Percentiles rank a stretch among this genome's conserved stretches.
These are phyloP conservation scores for Fusarium robinianum DNA, from an alignment of 2,329 filamentous ascomycete species.

Conservation along the genomic window DNA sequence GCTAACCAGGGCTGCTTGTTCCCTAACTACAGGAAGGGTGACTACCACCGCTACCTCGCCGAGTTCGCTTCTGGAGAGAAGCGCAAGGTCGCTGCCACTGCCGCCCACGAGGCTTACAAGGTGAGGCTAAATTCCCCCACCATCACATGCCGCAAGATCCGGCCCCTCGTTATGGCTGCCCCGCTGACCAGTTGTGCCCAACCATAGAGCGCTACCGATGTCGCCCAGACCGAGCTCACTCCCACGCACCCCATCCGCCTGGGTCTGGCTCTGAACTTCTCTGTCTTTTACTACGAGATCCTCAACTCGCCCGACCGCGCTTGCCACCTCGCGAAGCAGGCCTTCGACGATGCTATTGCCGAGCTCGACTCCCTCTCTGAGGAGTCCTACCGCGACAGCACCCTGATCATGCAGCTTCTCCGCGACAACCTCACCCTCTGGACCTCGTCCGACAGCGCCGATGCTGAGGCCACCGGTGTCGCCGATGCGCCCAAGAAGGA, in stretches of 20 bases:
- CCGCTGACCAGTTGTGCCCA: conserved; percentile 20
- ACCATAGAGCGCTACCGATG: conserved; percentile 87
- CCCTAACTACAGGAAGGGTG: conserved; percentile 75
- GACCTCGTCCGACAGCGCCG: conserved; percentile 90
- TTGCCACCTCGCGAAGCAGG: conserved; percentile 98
- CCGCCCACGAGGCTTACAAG: conserved; percentile 97
- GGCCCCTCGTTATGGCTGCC: conserved; percentile 27
- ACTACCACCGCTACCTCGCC: conserved; percentile 94
- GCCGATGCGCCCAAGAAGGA: conserved; percentile 65
- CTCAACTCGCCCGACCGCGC: conserved; percentile 96
- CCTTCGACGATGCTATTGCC: conserved; percentile 97
- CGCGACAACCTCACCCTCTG: conserved; percentile 98
- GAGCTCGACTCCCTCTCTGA: conserved; percentile 97
- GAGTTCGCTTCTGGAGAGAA: conserved; percentile 93
- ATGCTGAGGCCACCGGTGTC: conserved; percentile 69
- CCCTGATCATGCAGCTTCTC: conserved; percentile 98
- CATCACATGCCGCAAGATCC: conserved; percentile 37
- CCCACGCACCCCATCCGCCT: conserved; percentile 98
- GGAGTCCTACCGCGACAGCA: conserved; percentile 99
- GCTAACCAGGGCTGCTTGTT: conserved; percentile 16
- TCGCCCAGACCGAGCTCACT: conserved; percentile 95
- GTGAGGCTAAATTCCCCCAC: conserved; percentile 54
- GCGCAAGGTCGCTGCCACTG: conserved; percentile 84
- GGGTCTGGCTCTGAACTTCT: conserved; percentile 98
- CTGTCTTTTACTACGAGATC: conserved; percentile 99